These are phyloP conservation scores for Eruca vesicaria DNA, from an alignment of 441 rosid genomes.

Conservation along the genomic window DNA sequence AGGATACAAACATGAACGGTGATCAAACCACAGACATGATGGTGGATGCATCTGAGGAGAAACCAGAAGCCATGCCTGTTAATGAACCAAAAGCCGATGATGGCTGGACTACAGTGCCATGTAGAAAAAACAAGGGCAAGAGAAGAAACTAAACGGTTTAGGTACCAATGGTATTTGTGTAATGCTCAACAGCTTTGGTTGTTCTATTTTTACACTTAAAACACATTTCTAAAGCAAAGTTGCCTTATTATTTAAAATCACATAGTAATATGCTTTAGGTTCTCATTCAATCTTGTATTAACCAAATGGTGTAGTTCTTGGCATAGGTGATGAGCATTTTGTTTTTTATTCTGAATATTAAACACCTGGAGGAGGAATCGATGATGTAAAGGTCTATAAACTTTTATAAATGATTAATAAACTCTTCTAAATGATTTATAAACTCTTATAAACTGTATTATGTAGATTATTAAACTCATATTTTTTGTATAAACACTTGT, in stretches of 20 bases:
- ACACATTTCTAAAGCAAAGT: not conserved
- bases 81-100: conserved; percentile 47
- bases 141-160: conserved; percentile 37
- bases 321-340: no score
- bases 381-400: no score
- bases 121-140: conserved; percentile 51
- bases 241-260: not conserved
- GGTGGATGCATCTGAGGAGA: conserved; percentile 44
- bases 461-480: no score
- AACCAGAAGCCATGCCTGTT: conserved; percentile 24
- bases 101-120: conserved; percentile 71
- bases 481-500: no score
- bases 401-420: no score
- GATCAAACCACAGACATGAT: conserved; percentile 31
- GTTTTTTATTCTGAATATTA: no score
- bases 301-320: no score
- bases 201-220: not conserved
- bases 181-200: conserved; percentile 7
- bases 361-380: no score
- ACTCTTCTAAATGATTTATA: no score
- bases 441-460: no score
- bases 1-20: conserved; percentile 14
- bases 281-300: conserved; percentile 29
- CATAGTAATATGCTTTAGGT: not conserved
- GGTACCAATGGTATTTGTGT: conserved; percentile 10